Conservation (phyloP, 2,329 filamentous ascomycete species). For the Fusarium anthophilum region DNA sequence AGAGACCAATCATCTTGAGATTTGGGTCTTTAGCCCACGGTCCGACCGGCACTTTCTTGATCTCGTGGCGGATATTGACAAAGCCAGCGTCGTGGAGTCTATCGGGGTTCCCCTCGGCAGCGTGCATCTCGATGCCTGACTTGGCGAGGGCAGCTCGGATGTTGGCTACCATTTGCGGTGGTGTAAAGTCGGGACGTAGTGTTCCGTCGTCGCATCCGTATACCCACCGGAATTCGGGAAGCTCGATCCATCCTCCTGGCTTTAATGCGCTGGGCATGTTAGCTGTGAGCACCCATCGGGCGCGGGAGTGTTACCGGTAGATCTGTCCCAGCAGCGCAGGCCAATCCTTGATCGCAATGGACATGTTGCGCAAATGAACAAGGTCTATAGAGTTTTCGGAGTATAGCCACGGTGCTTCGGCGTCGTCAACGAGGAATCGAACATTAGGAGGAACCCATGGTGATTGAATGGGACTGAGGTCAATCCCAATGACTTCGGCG, state of each 20-base stretch:
- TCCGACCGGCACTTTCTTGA: slow-evolving; percentile 58
- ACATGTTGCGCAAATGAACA: slow-evolving; percentile 49
- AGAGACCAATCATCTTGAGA: slow-evolving; percentile 56
- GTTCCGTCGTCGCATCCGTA: slow-evolving; percentile 45
- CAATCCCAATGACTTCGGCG: slow-evolving; percentile 52
- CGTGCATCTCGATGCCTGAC: slow-evolving; percentile 46
- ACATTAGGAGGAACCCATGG: slow-evolving; percentile 54
- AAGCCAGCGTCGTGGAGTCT: slow-evolving; percentile 51
- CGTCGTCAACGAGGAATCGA: slow-evolving; percentile 51
- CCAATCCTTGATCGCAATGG: slow-evolving; percentile 44
- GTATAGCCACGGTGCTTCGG: slow-evolving; percentile 46
- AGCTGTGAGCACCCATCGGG: not conserved
- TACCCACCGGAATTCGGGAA: slow-evolving; percentile 47
- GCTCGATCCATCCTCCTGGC: slow-evolving; percentile 59
- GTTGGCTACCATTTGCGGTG: slow-evolving; percentile 44
- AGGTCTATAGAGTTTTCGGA: slow-evolving; percentile 39
- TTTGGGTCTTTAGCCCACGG: slow-evolving; percentile 58
- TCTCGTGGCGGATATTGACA: slow-evolving; percentile 50
- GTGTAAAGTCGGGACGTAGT: slow-evolving; percentile 35
- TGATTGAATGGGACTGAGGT: slow-evolving; percentile 52
- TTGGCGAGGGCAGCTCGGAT: slow-evolving; percentile 41
- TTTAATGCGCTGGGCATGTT: slow-evolving; percentile 39
- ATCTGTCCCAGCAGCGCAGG: slow-evolving; percentile 30
- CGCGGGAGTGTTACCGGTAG: slow-evolving; percentile 21
- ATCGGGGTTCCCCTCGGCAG: slow-evolving; percentile 43